Evolutionary conservation across 1,284 basidiomycete genomes (phyloP).

Genomic region (Apiotrichum mycotoxinovorans): DNA sequence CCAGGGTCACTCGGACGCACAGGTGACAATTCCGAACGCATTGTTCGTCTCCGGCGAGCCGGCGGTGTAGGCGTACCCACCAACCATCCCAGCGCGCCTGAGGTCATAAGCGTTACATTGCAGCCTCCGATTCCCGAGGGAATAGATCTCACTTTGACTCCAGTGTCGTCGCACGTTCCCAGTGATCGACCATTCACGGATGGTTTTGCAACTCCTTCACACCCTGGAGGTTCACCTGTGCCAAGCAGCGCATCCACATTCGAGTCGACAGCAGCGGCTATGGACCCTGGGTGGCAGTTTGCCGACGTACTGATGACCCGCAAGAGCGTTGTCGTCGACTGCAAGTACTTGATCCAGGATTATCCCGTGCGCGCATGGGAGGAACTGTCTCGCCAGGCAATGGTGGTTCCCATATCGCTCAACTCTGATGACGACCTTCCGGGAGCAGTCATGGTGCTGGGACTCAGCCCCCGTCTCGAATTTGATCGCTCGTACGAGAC

Average conservation of each 20-base stretch:
- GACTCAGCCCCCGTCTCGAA: constrained; percentile 43
- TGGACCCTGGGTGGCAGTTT: constrained; percentile 36
- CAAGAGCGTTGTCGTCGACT: constrained; percentile 42
- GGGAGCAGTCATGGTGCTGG: constrained; percentile 45
- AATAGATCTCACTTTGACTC: no score
- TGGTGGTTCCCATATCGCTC: constrained; percentile 48
- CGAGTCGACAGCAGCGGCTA: background rate
- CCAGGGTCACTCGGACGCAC: no score
- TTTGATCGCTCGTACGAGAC: constrained; percentile 47
- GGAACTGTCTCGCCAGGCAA: constrained; percentile 43
- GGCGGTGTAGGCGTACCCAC: constrained; percentile 42
- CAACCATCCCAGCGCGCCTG: constrained; percentile 30
- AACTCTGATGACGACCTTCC: constrained; percentile 42
- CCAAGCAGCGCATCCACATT: background rate
- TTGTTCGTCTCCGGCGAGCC: constrained; percentile 6
- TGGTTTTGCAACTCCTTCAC: background rate
- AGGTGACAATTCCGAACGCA: background rate
- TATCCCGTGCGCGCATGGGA: constrained; percentile 47
- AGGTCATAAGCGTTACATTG: background rate
- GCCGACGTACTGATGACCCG: constrained; percentile 34
- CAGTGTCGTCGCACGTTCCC: no score
- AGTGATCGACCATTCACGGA: background rate
- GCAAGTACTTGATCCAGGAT: constrained; percentile 33
- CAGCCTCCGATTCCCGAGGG: no score
- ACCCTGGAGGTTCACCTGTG: background rate